Conservation (phyloP, 306 rosid genomes). For the Fragaria ananassa region DNA sequence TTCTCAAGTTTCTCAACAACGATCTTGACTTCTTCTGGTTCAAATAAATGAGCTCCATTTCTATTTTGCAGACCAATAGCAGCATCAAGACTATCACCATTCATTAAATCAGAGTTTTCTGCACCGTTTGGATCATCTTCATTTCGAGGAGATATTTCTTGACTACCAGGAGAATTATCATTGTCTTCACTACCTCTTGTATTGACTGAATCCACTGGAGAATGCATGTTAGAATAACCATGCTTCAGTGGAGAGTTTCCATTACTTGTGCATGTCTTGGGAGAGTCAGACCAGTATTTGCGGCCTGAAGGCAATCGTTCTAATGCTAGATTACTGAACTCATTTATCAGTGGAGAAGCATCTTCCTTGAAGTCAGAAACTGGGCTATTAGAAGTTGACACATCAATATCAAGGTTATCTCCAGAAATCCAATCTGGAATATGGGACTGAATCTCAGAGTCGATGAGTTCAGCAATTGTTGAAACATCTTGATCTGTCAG, state of each 20-base stretch:
- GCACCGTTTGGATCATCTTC: constrained; percentile 22
- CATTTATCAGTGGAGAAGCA: constrained; percentile 38
- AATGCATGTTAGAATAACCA: constrained; percentile 44
- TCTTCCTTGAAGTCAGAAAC: constrained; percentile 40
- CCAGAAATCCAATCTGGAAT: constrained; percentile 61
- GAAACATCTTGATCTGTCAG: constrained; percentile 92
- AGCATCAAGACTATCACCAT: constrained; percentile 21
- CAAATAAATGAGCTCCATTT: constrained; percentile 26
- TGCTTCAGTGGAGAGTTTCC: constrained; percentile 51
- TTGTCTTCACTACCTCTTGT: constrained; percentile 16
- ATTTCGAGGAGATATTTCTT: constrained; percentile 9
- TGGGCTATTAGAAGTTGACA: constrained; percentile 26
- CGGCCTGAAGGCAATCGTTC: constrained; percentile 91
- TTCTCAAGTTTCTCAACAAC: constrained; percentile 42
- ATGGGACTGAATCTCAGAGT: constrained; percentile 63
- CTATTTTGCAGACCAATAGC: constrained; percentile 23
- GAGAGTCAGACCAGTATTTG: constrained; percentile 87
- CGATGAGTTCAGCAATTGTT: constrained; percentile 74
- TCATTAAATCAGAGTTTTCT: constrained; percentile 23
- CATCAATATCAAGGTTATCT: constrained; percentile 31
- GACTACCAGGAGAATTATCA: constrained; percentile 22
- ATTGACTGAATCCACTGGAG: constrained; percentile 20
- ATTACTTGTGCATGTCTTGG: constrained; percentile 39
- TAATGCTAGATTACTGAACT: constrained; percentile 48
- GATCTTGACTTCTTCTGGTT: constrained; percentile 30